Conservation (phyloP, 2,329 filamentous ascomycete species). For the Penicillium sp. region DNA sequence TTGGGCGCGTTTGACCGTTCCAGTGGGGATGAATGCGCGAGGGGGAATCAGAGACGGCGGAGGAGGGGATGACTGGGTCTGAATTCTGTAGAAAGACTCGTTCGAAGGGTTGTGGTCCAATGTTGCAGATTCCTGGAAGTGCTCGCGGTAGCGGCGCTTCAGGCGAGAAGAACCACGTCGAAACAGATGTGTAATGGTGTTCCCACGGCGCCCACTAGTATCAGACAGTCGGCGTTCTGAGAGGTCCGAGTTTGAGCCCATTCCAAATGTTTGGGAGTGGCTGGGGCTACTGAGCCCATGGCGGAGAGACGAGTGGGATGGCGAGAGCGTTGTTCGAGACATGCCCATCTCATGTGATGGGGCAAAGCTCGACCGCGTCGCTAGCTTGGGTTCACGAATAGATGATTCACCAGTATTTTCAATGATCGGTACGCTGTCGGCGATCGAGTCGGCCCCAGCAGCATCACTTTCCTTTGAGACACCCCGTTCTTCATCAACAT, state of each 20-base stretch:
- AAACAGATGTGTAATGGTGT: slow-evolving; percentile 72
- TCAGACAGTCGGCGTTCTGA: slow-evolving; percentile 58
- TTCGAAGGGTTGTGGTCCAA: slow-evolving; percentile 92
- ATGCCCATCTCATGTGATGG: slow-evolving; percentile 36
- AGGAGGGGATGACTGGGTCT: slow-evolving; percentile 51
- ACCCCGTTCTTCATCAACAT: slow-evolving; percentile 20
- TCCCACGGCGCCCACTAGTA: slow-evolving; percentile 46
- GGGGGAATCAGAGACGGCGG: slow-evolving; percentile 36
- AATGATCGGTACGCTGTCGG: slow-evolving; percentile 31
- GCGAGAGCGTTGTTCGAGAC: slow-evolving; percentile 34
- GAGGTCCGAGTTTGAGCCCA: slow-evolving; percentile 54
- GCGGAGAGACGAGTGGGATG: slow-evolving; percentile 45
- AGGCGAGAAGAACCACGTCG: slow-evolving; percentile 60
- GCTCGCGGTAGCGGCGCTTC: slow-evolving; percentile 56
- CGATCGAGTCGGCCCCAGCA: slow-evolving; percentile 27
- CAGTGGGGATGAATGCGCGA: slow-evolving; percentile 49
- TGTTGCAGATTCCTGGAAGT: slow-evolving; percentile 58
- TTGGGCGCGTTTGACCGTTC: slow-evolving; percentile 73
- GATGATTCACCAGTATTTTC: slow-evolving; percentile 38
- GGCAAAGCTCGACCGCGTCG: slow-evolving; percentile 32
- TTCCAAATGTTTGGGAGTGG: slow-evolving; percentile 54
- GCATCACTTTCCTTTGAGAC: slow-evolving; percentile 31
- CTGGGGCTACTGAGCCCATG: slow-evolving; percentile 52
- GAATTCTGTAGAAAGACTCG: slow-evolving; percentile 72
- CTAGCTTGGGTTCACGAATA: slow-evolving; percentile 29